A percentile compares a stretch with the other conserved stretches of the same genome.
Evolutionary conservation across 1,139 yeast genomes (phyloP).

Genomic region (Candida tetrigidarum): DNA sequence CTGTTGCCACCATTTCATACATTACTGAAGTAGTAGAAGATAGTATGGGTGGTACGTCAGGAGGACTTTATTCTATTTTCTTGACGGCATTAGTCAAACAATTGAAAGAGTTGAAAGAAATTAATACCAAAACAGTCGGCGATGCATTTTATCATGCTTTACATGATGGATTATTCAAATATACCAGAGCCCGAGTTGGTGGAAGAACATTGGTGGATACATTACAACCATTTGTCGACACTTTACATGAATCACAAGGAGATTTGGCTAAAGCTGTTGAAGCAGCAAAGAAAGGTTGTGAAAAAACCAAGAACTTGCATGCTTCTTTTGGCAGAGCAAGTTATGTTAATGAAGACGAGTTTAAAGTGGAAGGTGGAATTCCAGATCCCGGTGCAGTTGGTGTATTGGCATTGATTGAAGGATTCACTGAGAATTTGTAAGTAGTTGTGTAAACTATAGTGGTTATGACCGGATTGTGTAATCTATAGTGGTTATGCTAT

Average conservation of each 20-base stretch:
- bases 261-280: constrained; percentile 62
- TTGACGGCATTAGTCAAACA: constrained; percentile 50
- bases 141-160: constrained; percentile 38
- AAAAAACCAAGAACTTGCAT: constrained; percentile 67
- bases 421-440: constrained; percentile 33
- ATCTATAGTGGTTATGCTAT: constrained; percentile 5
- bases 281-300: constrained; percentile 79
- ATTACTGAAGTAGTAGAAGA: constrained; percentile 81
- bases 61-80: constrained; percentile 88
- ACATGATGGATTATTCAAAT: constrained; percentile 56
- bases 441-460: constrained; percentile 8
- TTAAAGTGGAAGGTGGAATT: constrained; percentile 56
- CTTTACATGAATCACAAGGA: constrained; percentile 46
- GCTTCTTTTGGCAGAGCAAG: constrained; percentile 96
- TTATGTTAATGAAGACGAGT: constrained; percentile 71
- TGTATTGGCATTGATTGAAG: constrained; percentile 66
- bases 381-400: constrained; percentile 98
- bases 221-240: constrained; percentile 80
- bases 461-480: constrained; percentile 10
- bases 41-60: constrained; percentile 97
- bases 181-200: constrained; percentile 89
- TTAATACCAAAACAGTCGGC: constrained; percentile 36
- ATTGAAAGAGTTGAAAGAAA: constrained; percentile 33
- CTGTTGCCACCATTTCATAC: constrained; percentile 49
- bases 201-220: constrained; percentile 91